Conservation (phyloP, 192 early-diverging fungal species). For the Coemansia sp. region DNA sequence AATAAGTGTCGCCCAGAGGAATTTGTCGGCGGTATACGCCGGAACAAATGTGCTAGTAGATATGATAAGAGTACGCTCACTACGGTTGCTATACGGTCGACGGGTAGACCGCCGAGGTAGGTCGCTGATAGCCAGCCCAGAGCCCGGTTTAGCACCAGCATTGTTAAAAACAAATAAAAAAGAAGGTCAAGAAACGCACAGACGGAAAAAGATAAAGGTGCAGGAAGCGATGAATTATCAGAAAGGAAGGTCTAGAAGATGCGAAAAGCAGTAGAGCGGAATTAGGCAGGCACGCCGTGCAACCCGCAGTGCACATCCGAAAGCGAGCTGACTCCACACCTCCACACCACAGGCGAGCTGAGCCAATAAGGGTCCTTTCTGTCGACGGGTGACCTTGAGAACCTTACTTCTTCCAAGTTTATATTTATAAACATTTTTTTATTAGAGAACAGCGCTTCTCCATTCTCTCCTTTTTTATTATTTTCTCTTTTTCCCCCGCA, state of each 20-base stretch:
- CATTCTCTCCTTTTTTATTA: constrained; percentile 1
- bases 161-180: background rate
- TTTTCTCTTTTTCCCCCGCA: background rate
- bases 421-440: background rate
- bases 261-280: background rate
- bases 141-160: constrained; percentile 34
- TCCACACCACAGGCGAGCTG: background rate
- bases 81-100: constrained; percentile 64
- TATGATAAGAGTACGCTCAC: constrained; percentile 62
- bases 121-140: constrained; percentile 27
- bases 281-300: background rate
- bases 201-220: background rate
- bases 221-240: background rate
- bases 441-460: background rate
- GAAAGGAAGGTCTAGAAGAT: background rate
- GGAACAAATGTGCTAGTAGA: constrained; percentile 60
- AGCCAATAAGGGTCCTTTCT: background rate
- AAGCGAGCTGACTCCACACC: background rate
- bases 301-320: background rate
- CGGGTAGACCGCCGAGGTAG: constrained; percentile 57
- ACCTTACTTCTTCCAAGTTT: background rate
- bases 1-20: constrained; percentile 59
- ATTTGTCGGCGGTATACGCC: constrained; percentile 57
- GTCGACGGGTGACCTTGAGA: background rate
- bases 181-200: too few relatives aligned